Conservation (phyloP, 2,329 filamentous ascomycete genomes). For the Fusarium sarcochroum region DNA sequence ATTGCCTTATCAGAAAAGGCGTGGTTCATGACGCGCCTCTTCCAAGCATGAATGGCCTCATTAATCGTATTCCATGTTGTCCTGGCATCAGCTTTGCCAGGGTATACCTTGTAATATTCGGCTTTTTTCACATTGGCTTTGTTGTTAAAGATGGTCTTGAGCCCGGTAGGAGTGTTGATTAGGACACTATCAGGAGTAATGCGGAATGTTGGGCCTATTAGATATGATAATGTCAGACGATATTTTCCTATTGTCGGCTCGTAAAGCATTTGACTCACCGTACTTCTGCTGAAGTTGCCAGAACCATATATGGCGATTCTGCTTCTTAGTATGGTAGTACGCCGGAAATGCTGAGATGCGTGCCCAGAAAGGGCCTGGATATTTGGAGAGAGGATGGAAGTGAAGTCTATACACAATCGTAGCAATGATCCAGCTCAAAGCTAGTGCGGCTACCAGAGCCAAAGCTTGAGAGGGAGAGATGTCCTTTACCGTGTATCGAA, state of each 20-base stretch:
- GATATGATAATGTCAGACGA: neutral
- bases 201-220: constrained; percentile 36
- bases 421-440: neutral
- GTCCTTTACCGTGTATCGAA: neutral
- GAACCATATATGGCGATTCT: constrained; percentile 41
- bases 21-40: constrained; percentile 35
- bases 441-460: neutral
- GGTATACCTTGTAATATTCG: constrained; percentile 40
- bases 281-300: constrained; percentile 37
- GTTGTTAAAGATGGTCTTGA: constrained; percentile 37
- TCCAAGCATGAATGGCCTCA: constrained; percentile 36
- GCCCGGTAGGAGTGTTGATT: constrained; percentile 38
- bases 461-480: neutral
- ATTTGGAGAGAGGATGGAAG: constrained; percentile 66
- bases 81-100: constrained; percentile 27
- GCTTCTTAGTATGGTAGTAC: constrained; percentile 36
- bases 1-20: constrained; percentile 41
- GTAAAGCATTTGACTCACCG: constrained; percentile 9
- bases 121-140: constrained; percentile 43
- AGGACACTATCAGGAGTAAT: constrained; percentile 36
- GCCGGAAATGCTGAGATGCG: constrained; percentile 54
- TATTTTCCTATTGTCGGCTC: neutral
- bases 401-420: constrained; percentile 49
- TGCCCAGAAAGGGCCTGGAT: constrained; percentile 69
- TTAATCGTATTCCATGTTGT: constrained; percentile 40